Evolutionary conservation across 202 grass and related monocot genomes (phyloP), one percentile per base, ranked within the genome.

Genomic region (Alloteropsis angusta): DNA sequence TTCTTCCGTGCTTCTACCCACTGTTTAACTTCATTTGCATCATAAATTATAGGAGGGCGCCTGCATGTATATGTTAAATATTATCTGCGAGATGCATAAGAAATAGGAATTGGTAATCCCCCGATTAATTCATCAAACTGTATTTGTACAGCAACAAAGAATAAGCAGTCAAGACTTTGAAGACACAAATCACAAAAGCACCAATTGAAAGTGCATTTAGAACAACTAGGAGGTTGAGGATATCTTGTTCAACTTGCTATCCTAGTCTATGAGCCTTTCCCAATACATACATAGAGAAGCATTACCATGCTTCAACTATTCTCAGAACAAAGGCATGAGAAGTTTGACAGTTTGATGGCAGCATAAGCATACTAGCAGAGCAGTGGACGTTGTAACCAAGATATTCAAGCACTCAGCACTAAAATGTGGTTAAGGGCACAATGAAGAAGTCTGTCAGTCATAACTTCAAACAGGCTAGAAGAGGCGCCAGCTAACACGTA

Each of bases 1-100:
- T 88, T 96, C 64, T 76, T 96, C 5, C 96, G 90, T 77, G 96
- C 90, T 80, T 93, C 86, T 80, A 87, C 41, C 96, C 96, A 99
- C 65, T 83, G 89, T 77, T 89, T 90, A 80, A 99, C 79, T 86
- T 99, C 92, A 18, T 93, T 93, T 88, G 78, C 84, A 62, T 85
- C 76, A 81, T 99, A 99, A 22, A 68, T 65, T 25, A 91, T 79
- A 60, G 39, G 71, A 66, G 61, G 74, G 0, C 50, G 60, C 82
- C 96, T 96, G 65, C 83, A 91, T 63, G 32, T 38, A 71, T 49
- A 80, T 14, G 50, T 37, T 55, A 6, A 77, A 54, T 65, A 49
- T 46, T 12, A 39, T 56, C 28, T 11, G 28, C 19, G 48, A 18
- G 19, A 16, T 19, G 32, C 1, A 14, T 49, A 71, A 70, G 15